These are phyloP conservation scores for Sporopachydermia cereana DNA, from an alignment of 1,139 yeast genomes.

Conservation along the genomic window DNA sequence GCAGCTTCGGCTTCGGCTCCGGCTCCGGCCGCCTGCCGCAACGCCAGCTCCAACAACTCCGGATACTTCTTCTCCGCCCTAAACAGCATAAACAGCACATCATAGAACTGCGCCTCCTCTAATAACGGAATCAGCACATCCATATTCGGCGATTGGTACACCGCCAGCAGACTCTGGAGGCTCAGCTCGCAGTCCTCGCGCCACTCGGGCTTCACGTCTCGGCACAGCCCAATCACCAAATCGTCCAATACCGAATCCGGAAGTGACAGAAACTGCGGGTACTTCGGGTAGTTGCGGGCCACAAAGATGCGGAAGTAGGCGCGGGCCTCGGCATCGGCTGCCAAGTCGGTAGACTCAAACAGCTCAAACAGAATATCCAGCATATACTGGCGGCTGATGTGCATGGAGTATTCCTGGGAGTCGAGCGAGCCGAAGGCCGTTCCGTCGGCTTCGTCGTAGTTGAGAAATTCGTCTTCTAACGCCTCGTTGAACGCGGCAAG, in stretches of 20 bases:
- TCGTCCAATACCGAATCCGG: slow-evolving; percentile 44
- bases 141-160: slow-evolving; percentile 43
- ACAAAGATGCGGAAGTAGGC: slow-evolving; percentile 51
- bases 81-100: slow-evolving; percentile 49
- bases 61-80: slow-evolving; percentile 39
- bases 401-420: slow-evolving; percentile 12
- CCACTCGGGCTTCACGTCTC: slow-evolving; percentile 22
- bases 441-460: slow-evolving; percentile 31
- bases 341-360: slow-evolving; percentile 22
- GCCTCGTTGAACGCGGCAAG: slow-evolving; percentile 62
- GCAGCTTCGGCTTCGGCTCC: slow-evolving; percentile 12
- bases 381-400: slow-evolving; percentile 51
- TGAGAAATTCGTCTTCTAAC: slow-evolving; percentile 60
- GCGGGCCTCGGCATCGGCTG: slow-evolving; percentile 23
- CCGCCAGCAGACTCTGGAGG: slow-evolving; percentile 51
- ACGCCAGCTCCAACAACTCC: slow-evolving; percentile 36
- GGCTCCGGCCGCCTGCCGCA: slow-evolving; percentile 15
- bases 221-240: slow-evolving; percentile 41
- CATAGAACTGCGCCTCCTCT: slow-evolving; percentile 39
- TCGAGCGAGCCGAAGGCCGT: slow-evolving; percentile 14
- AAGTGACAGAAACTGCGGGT: slow-evolving; percentile 61
- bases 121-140: slow-evolving; percentile 38
- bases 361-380: slow-evolving; percentile 52
- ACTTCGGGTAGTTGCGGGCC: slow-evolving; percentile 69
- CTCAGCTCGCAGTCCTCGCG: slow-evolving; percentile 63